Conservation (phyloP, 306 rosid species). For the Cercis canadensis region DNA sequence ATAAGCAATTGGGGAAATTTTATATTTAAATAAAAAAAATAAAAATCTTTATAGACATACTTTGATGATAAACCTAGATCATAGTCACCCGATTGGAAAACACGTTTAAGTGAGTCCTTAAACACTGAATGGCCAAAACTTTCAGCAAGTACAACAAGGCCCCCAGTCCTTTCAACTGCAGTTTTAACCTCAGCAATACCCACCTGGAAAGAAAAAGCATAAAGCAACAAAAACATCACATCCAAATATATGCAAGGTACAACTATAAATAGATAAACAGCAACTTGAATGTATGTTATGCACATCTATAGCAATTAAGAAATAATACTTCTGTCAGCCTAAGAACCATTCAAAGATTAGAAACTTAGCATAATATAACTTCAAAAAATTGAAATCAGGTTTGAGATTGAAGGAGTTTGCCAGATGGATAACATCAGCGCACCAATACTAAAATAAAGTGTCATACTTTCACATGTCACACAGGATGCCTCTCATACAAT, state of each 20-base stretch:
- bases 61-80: conserved; percentile 94
- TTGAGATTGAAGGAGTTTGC: too few species aligned
- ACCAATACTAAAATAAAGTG: too few species aligned
- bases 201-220: conserved; percentile 59
- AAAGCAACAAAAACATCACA: conserved; percentile 25
- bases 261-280: conserved; percentile 17
- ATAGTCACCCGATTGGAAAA: conserved; percentile 73
- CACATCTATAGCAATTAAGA: conserved; percentile 14
- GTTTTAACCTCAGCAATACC: conserved; percentile 97
- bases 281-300: conserved; percentile 13
- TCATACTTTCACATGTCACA: too few species aligned
- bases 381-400: too few species aligned
- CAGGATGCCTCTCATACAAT: too few species aligned
- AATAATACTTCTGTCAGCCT: conserved; percentile 18
- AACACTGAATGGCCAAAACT: conserved; percentile 96
- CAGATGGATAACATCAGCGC: too few species aligned
- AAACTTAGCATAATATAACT: conserved; percentile 5
- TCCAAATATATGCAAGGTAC: conserved; percentile 32
- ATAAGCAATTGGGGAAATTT: conserved; percentile 11
- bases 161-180: conserved; percentile 94
- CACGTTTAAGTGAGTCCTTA: conserved; percentile 82
- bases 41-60: conserved; percentile 53
- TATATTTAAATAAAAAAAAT: conserved; percentile 5
- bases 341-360: conserved; percentile 22
- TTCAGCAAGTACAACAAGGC: conserved; percentile 94